phyloP scores from a whole-genome alignment of 495 filamentous ascomycete genomes.

The Lineolata rhizophorae region DNA sequence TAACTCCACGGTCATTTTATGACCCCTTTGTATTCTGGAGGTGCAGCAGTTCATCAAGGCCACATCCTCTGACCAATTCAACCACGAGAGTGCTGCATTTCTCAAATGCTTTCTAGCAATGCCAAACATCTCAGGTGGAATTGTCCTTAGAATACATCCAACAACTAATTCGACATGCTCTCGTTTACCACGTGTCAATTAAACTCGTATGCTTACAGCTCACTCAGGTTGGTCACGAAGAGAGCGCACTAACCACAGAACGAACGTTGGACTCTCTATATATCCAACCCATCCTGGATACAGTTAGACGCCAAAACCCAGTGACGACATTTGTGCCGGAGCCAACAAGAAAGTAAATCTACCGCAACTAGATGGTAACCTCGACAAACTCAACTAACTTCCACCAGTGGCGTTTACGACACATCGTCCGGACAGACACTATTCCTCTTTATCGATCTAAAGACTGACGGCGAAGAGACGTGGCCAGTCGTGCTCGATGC shows the following conservation, averaged over 20 bases:
- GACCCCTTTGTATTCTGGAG: background rate
- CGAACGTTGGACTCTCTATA: conserved; percentile 21
- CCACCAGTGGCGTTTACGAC: conserved; percentile 18
- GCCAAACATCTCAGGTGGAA: too few relatives aligned
- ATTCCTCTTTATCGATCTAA: conserved; percentile 22
- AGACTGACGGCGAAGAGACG: conserved; percentile 15
- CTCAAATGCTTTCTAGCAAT: too few relatives aligned
- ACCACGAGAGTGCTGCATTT: too few relatives aligned
- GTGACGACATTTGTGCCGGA: conserved; percentile 10
- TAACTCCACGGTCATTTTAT: background rate
- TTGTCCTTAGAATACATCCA: too few relatives aligned
- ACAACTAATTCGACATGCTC: too few relatives aligned
- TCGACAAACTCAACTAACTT: background rate
- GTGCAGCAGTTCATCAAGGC: too few relatives aligned
- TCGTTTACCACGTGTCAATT: too few relatives aligned
- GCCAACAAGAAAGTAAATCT: conserved; percentile 11
- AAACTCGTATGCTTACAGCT: background rate
- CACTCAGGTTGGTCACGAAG: conserved; percentile 18
- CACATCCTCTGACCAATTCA: too few relatives aligned
- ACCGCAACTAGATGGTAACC: background rate
- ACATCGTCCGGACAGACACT: conserved; percentile 16
- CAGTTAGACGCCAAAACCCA: conserved; percentile 16
- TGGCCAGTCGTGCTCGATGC: conserved; percentile 15
- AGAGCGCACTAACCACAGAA: conserved; percentile 12
- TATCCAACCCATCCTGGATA: conserved; percentile 19